Conservation (phyloP, 2,329 filamentous ascomycete species). For the Calonectria henricotiae region DNA sequence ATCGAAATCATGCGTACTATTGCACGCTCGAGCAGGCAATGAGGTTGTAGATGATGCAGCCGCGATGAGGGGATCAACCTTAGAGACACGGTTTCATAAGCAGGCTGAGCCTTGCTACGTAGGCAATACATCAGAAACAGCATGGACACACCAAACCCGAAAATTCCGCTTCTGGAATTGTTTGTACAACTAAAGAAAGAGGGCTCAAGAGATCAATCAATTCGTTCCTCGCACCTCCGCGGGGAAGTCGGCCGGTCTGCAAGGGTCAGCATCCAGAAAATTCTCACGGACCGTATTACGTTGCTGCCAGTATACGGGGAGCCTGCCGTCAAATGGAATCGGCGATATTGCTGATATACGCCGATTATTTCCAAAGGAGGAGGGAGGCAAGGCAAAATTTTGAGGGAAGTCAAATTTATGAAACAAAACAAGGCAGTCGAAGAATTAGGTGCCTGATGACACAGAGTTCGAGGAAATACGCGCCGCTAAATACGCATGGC, state of each 20-base stretch:
- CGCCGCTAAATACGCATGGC: background rate
- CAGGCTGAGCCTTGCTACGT: background rate
- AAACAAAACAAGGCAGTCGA: background rate
- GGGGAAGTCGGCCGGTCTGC: background rate
- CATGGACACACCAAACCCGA: background rate
- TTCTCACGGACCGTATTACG: background rate
- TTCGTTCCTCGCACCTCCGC: background rate
- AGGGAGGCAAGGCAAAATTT: background rate
- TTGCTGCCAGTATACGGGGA: background rate
- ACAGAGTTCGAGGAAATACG: background rate
- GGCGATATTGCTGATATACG: background rate
- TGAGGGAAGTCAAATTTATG: background rate
- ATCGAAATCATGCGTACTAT: conserved; percentile 16
- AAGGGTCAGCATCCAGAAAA: background rate
- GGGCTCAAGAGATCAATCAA: background rate
- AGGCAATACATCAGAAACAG: background rate
- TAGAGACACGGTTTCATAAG: background rate
- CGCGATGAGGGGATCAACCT: background rate
- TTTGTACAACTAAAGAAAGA: no score
- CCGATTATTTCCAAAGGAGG: background rate
- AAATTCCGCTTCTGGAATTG: background rate
- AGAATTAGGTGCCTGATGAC: no score
- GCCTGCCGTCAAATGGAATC: background rate
- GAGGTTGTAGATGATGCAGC: background rate
- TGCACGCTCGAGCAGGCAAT: background rate